Conservation (phyloP, 2,329 filamentous ascomycete species). For the Nothophoma quercina region DNA sequence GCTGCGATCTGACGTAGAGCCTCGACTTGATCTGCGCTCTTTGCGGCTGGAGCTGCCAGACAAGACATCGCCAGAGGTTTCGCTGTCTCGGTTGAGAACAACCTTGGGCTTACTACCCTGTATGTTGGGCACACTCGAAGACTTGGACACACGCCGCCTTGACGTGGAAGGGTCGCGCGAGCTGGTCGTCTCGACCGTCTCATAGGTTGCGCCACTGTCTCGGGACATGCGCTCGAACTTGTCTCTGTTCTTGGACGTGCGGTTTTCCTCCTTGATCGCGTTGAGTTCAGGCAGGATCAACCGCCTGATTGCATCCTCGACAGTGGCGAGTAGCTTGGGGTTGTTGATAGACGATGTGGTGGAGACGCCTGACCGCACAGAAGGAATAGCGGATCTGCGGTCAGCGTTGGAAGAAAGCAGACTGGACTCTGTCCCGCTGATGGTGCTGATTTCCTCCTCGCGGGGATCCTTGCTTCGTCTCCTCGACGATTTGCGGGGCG, state of each 20-base stretch:
- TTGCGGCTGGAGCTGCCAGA: conserved; percentile 63
- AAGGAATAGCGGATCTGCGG: conserved; percentile 64
- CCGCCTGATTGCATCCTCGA: conserved; percentile 90
- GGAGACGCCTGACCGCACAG: conserved; percentile 63
- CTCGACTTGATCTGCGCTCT: conserved; percentile 62
- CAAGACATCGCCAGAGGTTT: conserved; percentile 65
- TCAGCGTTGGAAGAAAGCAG: conserved; percentile 66
- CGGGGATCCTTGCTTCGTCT: conserved; percentile 55
- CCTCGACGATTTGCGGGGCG: conserved; percentile 43
- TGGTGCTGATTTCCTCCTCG: conserved; percentile 51
- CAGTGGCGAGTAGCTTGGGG: conserved; percentile 86
- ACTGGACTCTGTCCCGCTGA: conserved; percentile 67
- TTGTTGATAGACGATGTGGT: conserved; percentile 82
- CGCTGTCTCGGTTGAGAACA: conserved; percentile 64
- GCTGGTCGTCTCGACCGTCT: conserved; percentile 66
- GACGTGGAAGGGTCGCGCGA: conserved; percentile 56
- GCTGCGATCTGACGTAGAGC: conserved; percentile 57
- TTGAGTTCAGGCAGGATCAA: conserved; percentile 91
- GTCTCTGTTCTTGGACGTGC: conserved; percentile 73
- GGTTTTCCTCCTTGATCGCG: conserved; percentile 88
- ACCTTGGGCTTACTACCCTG: conserved; percentile 65
- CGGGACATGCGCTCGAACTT: conserved; percentile 69
- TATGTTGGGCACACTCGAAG: conserved; percentile 67
- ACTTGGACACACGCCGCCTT: conserved; percentile 65
- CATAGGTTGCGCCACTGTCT: conserved; percentile 53